Base-by-base conservation (phyloP, 2,329 filamentous ascomycete species). In the Verticillium tricorpus region DNA sequence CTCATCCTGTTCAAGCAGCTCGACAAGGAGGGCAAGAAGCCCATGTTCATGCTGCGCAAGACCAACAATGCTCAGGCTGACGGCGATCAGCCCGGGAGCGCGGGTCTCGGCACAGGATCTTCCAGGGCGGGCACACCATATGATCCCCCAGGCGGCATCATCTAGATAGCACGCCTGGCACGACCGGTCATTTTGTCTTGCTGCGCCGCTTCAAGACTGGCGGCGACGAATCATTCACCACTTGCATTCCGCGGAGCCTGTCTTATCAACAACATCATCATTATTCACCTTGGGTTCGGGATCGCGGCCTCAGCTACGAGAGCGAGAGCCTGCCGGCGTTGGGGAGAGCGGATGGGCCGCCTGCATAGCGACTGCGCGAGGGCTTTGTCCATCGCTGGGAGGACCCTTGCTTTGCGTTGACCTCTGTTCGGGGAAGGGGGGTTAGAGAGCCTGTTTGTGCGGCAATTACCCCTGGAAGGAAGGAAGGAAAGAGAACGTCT, bases 1-100 rank as follows among this genome's bases (percentile, higher is more conserved):
- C 80, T 99, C 62, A 96, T 97, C 65, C 78, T 99, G 65, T 99
- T 99, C 79, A 99, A 99, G 78, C 93, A 98, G 74, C 80, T 99
- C 61, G 93, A 98, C 73, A 93, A 93, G 74, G 95, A 98, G 78
- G 95, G 95, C 56, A 90, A 96, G 77, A 99, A 98, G 74, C 95
- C 95, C 25, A 98, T 98, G 95, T 99, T 99, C 72, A 99, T 99
- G 95, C 80, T 99, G 61, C 82, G 95, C 62, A 87, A 87, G 75
- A 88, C 84, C 37, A 85, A 83, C 57, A 82, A 80, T 45, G 82
- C 82, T 11, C 78, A 77, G 59, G 77, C 77, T 28, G 84, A 86
- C 58, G 71, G 66, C 17, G 82, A 83, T 55, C 76, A 78, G 1
- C 82, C 82, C 11, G 83, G 83, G 17, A 85, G 83, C 65, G 83